Percentiles rank a stretch among this genome's conserved stretches.
Conservation (phyloP, 2,329 filamentous ascomycete genomes). For the Penicillium sumatraense region DNA sequence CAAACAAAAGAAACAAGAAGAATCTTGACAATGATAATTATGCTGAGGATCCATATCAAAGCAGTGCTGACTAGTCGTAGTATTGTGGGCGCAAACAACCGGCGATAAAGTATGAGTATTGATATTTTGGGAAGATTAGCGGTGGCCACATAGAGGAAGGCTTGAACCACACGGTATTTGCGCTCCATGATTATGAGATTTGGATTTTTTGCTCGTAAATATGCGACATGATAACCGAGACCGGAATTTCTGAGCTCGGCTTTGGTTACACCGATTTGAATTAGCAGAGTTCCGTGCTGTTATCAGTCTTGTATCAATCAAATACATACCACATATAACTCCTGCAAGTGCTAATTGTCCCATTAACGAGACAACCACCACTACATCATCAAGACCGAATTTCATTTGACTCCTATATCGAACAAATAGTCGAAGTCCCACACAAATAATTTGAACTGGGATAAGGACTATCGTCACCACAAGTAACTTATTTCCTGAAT, state of each 20-base stretch:
- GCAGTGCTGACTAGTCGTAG: neutral
- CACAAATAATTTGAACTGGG: neutral
- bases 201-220: conserved; percentile 1
- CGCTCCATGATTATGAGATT: neutral
- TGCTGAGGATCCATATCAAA: neutral
- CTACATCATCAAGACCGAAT: neutral
- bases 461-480: neutral
- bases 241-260: conserved; percentile 1
- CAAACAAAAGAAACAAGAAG: conserved; percentile 4
- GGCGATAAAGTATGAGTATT: conserved; percentile 3
- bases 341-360: neutral
- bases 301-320: neutral
- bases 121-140: conserved; percentile 7
- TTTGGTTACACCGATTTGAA: neutral
- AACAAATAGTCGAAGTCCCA: neutral
- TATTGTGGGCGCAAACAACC: neutral
- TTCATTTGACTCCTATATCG: neutral
- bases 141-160: conserved; percentile 1
- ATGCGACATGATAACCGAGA: conserved; percentile 1
- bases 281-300: neutral
- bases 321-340: neutral
- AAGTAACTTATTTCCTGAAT: neutral
- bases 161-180: neutral
- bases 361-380: neutral
- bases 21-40: neutral